These are phyloP conservation scores for Tuber aestivum DNA, from an alignment of 495 filamentous ascomycete genomes.

Conservation along the genomic window DNA sequence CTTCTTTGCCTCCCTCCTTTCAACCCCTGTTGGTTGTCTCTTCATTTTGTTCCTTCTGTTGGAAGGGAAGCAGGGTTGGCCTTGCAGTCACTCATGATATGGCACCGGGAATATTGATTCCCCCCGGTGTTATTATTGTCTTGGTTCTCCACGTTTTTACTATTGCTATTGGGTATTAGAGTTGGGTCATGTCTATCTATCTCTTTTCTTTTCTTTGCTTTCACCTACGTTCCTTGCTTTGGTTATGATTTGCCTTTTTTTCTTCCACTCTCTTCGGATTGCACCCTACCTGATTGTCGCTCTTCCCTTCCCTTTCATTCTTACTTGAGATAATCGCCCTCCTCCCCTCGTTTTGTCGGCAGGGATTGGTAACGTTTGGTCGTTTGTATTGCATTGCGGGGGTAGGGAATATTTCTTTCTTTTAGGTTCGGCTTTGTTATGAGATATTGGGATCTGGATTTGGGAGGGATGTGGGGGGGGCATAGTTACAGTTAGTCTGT, in stretches of 20 bases:
- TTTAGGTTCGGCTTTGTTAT: neutral
- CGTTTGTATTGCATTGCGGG: neutral
- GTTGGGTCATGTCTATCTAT: neutral
- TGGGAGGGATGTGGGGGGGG: neutral
- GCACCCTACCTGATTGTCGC: neutral
- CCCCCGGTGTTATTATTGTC: neutral
- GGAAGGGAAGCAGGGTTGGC: neutral
- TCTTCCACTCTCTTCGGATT: neutral
- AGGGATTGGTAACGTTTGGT: neutral
- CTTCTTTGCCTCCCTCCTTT: conserved; percentile 1
- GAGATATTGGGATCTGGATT: neutral
- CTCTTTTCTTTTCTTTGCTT: neutral
- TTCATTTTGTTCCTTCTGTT: conserved; percentile 6
- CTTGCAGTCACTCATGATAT: neutral
- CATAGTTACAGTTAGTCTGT: neutral
- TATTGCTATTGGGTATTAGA: conserved; percentile 3
- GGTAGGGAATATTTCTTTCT: neutral
- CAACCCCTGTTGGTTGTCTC: neutral
- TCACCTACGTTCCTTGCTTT: neutral
- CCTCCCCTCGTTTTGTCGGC: neutral
- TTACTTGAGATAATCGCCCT: neutral
- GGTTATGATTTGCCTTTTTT: neutral
- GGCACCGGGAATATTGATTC: neutral
- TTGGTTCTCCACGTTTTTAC: neutral
- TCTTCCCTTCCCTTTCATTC: neutral